Base-by-base conservation (phyloP, 1,284 basidiomycete species). In the Puccinia coronata region DNA sequence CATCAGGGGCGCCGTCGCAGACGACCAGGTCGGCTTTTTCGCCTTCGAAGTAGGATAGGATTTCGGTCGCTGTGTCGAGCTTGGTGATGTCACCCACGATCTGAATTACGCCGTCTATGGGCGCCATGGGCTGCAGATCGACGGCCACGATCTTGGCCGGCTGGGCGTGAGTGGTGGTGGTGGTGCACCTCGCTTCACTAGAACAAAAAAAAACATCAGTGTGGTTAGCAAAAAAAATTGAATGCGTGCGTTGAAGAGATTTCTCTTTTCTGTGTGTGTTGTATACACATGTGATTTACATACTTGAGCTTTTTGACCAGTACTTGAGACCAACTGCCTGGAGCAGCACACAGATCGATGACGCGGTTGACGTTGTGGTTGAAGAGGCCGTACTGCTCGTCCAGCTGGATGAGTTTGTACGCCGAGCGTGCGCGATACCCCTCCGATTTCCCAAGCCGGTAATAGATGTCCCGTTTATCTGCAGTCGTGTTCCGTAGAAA, bases 1-100 rank as follows among this genome's bases (percentile, higher is more conserved):
- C 88, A 83, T 90, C 89, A 2, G 89, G 89, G 23, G 89, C 89
- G 12, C 89, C 89, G 82, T 90, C 89, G 82, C 89, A 90, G 1
- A 90, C 88, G 39, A 90, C 88, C 51, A 90, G 85, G 80, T 90
- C 88, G 0, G 89, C 89, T 74, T 87, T 86, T 9, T 87, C 84
- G 3, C 88, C 88, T 23, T 86, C 86, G 73, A 90, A 87, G 23
- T 88, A 88, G 25, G 85, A 84, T 23, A 89, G 86, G 61, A 90
- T 89, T 8, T 87, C 86, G 1, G 87, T 85, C 2, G 88, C 88
- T 0, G 89, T 90, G 14, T 87, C 86, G 0, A 88, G 87, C 5
- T 87, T 86, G 0, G 89, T 90, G 83, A 90, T 90, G 82, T 90
- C 89, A 57, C 89, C 89, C 80, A 88, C 87, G 5, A 90, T 86